Percentiles rank a stretch among this genome's conserved stretches.
Conservation (phyloP, 768 basidiomycete species). For the Infundibulicybe gibba region DNA sequence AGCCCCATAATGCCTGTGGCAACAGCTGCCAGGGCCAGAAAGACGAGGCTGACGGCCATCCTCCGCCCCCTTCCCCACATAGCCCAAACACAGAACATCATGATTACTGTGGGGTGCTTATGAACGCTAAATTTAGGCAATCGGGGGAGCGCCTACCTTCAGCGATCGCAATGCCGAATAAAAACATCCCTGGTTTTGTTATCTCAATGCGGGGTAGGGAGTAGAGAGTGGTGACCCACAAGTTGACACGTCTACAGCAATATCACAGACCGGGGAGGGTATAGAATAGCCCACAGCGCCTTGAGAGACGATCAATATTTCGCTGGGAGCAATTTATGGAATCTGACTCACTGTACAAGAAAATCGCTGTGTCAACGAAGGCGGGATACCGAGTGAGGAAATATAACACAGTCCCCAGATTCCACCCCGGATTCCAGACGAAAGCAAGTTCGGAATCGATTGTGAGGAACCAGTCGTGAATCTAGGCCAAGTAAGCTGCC, state of each 20-base stretch:
- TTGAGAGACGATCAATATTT: too few relatives aligned
- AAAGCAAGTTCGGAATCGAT: conserved; percentile 8
- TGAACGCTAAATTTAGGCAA: too few relatives aligned
- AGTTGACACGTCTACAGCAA: too few relatives aligned
- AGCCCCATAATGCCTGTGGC: neutral
- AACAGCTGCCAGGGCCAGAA: neutral
- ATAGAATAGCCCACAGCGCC: too few relatives aligned
- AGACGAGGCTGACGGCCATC: neutral
- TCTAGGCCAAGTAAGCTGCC: neutral
- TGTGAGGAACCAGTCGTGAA: neutral
- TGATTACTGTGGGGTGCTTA: neutral
- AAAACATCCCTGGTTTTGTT: too few relatives aligned
- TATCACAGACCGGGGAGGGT: too few relatives aligned
- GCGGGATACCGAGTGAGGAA: conserved; percentile 16
- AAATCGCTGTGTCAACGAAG: conserved; percentile 8
- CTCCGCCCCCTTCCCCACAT: neutral
- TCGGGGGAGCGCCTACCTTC: too few relatives aligned
- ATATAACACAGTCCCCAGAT: conserved; percentile 13
- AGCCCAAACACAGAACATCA: neutral
- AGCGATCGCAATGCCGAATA: too few relatives aligned
- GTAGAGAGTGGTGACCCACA: too few relatives aligned
- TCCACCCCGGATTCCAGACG: conserved; percentile 16
- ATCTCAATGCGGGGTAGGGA: too few relatives aligned
- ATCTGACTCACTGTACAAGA: conserved; percentile 2
- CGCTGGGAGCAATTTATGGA: too few relatives aligned